Conservation (phyloP, 2,329 filamentous ascomycete species). For the Stromatinia cepivora region DNA sequence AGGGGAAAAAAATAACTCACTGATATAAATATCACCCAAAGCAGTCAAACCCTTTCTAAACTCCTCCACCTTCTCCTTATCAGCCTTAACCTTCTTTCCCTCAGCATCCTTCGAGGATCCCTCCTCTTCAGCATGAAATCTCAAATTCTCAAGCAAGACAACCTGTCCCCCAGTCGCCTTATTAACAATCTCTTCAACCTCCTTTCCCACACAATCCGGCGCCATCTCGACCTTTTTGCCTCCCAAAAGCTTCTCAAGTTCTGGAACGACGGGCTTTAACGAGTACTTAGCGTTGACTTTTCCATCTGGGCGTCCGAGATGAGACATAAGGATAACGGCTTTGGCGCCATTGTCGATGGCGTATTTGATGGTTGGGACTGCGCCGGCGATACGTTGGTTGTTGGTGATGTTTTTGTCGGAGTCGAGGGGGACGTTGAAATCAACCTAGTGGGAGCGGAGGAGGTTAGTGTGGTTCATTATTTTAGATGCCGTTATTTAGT, state of each 20-base stretch:
- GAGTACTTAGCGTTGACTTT: slow-evolving; percentile 90
- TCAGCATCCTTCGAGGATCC: slow-evolving; percentile 90
- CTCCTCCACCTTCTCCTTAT: slow-evolving; percentile 85
- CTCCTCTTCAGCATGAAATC: slow-evolving; percentile 98
- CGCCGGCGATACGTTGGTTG: slow-evolving; percentile 96
- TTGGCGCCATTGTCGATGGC: slow-evolving; percentile 88
- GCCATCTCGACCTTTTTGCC: slow-evolving; percentile 82
- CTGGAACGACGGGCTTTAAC: slow-evolving; percentile 84
- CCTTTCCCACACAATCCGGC: slow-evolving; percentile 83
- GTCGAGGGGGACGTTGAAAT: slow-evolving; percentile 99
- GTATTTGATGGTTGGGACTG: slow-evolving; percentile 92
- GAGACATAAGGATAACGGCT: slow-evolving; percentile 95
- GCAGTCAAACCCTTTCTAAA: slow-evolving; percentile 95
- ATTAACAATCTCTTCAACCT: slow-evolving; percentile 88
- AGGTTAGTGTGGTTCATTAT: slow-evolving; percentile 31
- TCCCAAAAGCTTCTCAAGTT: slow-evolving; percentile 84
- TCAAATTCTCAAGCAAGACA: slow-evolving; percentile 93
- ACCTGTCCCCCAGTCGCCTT: slow-evolving; percentile 79
- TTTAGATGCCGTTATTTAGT: slow-evolving; percentile 14
- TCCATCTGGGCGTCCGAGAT: slow-evolving; percentile 93
- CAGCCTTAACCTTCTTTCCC: slow-evolving; percentile 97
- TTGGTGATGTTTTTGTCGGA: slow-evolving; percentile 93
- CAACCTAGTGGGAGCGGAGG: slow-evolving; percentile 62
- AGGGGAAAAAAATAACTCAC: slow-evolving; percentile 53
- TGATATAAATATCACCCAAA: slow-evolving; percentile 94